Evolutionary conservation across 106 monocot species (phyloP).

Genomic region (Acorus calamus): DNA sequence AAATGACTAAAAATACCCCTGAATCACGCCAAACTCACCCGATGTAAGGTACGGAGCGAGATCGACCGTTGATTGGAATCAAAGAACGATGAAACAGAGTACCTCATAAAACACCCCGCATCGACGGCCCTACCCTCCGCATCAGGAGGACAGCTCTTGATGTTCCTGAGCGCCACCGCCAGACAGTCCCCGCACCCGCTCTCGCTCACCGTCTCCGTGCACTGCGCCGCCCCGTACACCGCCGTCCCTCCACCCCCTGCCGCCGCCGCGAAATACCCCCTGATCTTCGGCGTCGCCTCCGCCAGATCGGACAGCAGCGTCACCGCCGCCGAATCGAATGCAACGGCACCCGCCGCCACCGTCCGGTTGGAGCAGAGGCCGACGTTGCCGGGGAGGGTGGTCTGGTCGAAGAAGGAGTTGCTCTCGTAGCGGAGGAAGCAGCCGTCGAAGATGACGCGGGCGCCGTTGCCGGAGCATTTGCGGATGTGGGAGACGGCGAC

Average conservation of each 20-base stretch:
- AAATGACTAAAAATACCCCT: background rate
- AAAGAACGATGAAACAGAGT: conserved; percentile 40
- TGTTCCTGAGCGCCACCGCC: conserved; percentile 32
- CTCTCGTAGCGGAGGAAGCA: conserved; percentile 58
- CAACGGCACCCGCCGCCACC: background rate
- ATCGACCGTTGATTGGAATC: conserved; percentile 33
- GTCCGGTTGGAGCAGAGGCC: conserved; percentile 22
- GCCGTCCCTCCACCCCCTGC: conserved; percentile 5
- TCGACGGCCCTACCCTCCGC: conserved; percentile 33
- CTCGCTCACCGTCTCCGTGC: conserved; percentile 31
- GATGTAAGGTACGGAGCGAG: conserved; percentile 4
- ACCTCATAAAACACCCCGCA: conserved; percentile 68
- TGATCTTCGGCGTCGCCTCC: conserved; percentile 18
- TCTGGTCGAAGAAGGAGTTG: conserved; percentile 38
- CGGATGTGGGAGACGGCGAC: conserved; percentile 19
- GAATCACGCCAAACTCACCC: conserved; percentile 8
- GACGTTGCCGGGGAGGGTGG: conserved; percentile 32
- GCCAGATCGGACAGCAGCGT: conserved; percentile 24
- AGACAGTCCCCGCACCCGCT: conserved; percentile 38
- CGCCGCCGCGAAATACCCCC: conserved; percentile 28
- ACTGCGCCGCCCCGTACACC: conserved; percentile 43
- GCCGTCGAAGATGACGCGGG: conserved; percentile 41
- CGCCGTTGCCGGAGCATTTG: conserved; percentile 45
- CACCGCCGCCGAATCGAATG: background rate
- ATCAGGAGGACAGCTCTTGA: conserved; percentile 32